phyloP scores from a whole-genome alignment of 2,329 filamentous ascomycete genomes.

The Oidium heveae region DNA sequence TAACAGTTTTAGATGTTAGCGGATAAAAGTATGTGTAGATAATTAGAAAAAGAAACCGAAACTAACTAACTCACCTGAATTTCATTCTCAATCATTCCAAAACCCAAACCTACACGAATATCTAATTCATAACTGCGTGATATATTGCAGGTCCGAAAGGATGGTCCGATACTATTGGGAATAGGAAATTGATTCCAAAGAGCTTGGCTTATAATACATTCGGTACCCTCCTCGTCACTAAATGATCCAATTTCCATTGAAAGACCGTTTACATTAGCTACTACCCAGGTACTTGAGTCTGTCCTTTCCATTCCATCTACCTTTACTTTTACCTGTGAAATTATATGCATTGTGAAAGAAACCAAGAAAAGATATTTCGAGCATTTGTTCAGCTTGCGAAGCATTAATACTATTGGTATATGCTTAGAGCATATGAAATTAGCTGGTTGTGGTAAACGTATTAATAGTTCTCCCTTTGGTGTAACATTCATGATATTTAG shows the following conservation, averaged over 20 bases:
- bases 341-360: constrained; percentile 56
- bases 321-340: constrained; percentile 55
- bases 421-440: constrained; percentile 77
- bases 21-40: too few species aligned
- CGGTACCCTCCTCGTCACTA: constrained; percentile 31
- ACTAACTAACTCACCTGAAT: constrained; percentile 9
- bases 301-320: constrained; percentile 49
- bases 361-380: constrained; percentile 49
- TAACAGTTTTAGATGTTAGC: constrained; percentile 2
- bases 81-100: constrained; percentile 29
- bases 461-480: constrained; percentile 51
- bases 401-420: constrained; percentile 53
- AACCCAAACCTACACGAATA: constrained; percentile 51
- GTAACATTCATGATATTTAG: constrained; percentile 18
- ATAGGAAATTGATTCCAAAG: constrained; percentile 50
- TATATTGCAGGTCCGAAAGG: constrained; percentile 76
- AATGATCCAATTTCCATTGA: constrained; percentile 40
- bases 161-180: constrained; percentile 68
- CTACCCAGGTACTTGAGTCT: constrained; percentile 50
- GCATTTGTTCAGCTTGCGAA: constrained; percentile 48
- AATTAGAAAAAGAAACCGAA: not conserved
- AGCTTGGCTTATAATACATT: constrained; percentile 41
- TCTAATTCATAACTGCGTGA: constrained; percentile 62
- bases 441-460: constrained; percentile 62
- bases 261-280: constrained; percentile 48